A percentile compares a stretch with the other conserved stretches of the same genome.
Conservation (phyloP, 805 yeast species). For the Candida chilensis region DNA sequence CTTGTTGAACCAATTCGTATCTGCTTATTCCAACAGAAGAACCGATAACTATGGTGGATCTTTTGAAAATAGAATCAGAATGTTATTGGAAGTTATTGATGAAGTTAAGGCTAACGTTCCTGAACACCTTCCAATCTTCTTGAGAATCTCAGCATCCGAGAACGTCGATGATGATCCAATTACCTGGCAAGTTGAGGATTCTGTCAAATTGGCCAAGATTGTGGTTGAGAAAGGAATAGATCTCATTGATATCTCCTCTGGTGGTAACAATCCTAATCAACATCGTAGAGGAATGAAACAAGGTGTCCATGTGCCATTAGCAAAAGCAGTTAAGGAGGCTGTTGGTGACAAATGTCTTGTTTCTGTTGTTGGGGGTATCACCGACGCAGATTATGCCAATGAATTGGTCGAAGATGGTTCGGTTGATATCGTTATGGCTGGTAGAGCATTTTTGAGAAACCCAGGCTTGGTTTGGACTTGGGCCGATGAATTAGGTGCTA, state of each 20-base stretch:
- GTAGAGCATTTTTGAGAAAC: slow-evolving; percentile 32
- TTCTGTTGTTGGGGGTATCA: slow-evolving; percentile 38
- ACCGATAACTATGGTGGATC: slow-evolving; percentile 59
- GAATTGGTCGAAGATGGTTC: slow-evolving; percentile 26
- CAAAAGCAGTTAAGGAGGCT: slow-evolving; percentile 30
- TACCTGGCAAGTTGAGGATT: slow-evolving; percentile 36
- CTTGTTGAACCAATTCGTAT: slow-evolving; percentile 37
- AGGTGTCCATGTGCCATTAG: slow-evolving; percentile 27
- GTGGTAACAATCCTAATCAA: slow-evolving; percentile 31
- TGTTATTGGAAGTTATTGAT: slow-evolving; percentile 38
- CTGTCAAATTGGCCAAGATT: slow-evolving; percentile 26
- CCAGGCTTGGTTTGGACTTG: slow-evolving; percentile 41
- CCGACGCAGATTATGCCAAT: slow-evolving; percentile 22
- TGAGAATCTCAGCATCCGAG: slow-evolving; percentile 39
- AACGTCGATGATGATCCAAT: slow-evolving; percentile 20
- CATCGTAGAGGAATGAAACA: slow-evolving; percentile 12
- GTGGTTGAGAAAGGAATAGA: slow-evolving; percentile 36
- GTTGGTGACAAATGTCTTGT: slow-evolving; percentile 32
- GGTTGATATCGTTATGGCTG: slow-evolving; percentile 41
- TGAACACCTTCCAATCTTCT: slow-evolving; percentile 33
- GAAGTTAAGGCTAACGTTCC: slow-evolving; percentile 29
- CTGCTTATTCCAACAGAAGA: slow-evolving; percentile 37
- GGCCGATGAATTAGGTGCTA: slow-evolving; percentile 40
- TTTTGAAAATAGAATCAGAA: slow-evolving; percentile 45
- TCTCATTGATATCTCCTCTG: slow-evolving; percentile 45